A percentile compares a stretch with the other conserved stretches of the same genome.
phyloP scores from a whole-genome alignment of 2,329 filamentous ascomycete genomes.

The Pseudogymnoascus sp. region DNA sequence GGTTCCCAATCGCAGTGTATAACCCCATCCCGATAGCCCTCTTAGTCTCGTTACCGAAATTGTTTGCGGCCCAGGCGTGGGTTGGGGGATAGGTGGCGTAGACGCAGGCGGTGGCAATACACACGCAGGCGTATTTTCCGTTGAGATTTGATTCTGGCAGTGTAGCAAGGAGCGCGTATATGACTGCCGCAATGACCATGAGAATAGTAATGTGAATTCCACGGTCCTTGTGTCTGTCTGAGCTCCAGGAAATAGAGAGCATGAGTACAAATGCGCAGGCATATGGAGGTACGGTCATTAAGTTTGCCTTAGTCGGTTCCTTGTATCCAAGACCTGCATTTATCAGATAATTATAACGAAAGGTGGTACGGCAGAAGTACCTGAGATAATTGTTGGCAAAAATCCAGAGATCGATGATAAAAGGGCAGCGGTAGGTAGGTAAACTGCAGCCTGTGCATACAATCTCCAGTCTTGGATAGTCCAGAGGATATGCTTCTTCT shows the following conservation, averaged over 20 bases:
- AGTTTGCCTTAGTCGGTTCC: slow-evolving; percentile 17
- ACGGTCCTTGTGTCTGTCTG: slow-evolving; percentile 18
- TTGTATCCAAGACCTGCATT: slow-evolving; percentile 16
- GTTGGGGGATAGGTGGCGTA: slow-evolving; percentile 18
- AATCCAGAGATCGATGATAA: slow-evolving; percentile 19
- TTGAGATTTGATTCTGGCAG: slow-evolving; percentile 15
- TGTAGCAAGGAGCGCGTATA: slow-evolving; percentile 14
- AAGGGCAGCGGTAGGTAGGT: slow-evolving; percentile 16
- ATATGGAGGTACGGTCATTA: slow-evolving; percentile 17
- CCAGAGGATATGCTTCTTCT: slow-evolving; percentile 14
- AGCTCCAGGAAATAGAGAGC: slow-evolving; percentile 15
- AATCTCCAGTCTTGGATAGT: slow-evolving; percentile 12
- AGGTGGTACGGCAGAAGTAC: not conserved
- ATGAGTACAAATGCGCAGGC: not conserved
- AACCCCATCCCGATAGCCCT: slow-evolving; percentile 17
- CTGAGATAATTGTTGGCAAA: slow-evolving; percentile 14
- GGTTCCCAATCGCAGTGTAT: slow-evolving; percentile 20
- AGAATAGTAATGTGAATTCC: slow-evolving; percentile 18
- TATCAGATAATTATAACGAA: not conserved
- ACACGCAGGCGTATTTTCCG: slow-evolving; percentile 15
- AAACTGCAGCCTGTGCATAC: slow-evolving; percentile 13
- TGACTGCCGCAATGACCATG: slow-evolving; percentile 4
- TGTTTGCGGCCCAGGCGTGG: slow-evolving; percentile 20
- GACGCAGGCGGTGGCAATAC: slow-evolving; percentile 18
- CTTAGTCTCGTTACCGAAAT: slow-evolving; percentile 21